phyloP scores from a whole-genome alignment of 345 rosid genomes.

The Gossypium sturtianum region DNA sequence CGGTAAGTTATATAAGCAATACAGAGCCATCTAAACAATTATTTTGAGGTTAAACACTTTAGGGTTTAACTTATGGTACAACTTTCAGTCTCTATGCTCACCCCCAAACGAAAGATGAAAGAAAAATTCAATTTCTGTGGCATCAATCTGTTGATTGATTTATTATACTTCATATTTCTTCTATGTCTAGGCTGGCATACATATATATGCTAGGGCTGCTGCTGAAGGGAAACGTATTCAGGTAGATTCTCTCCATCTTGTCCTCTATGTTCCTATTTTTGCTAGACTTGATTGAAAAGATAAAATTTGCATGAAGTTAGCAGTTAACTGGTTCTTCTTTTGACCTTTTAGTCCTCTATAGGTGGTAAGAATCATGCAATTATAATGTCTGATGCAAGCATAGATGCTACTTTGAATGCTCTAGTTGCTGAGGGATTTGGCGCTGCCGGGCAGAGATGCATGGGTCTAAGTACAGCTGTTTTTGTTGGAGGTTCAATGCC shows the following conservation, averaged over 20 bases:
- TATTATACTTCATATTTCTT: background rate
- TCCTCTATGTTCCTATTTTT: background rate
- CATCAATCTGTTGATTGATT: background rate
- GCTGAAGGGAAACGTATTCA: slow-evolving; percentile 33
- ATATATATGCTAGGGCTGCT: slow-evolving; percentile 30
- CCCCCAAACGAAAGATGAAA: background rate
- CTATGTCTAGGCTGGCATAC: slow-evolving; percentile 17
- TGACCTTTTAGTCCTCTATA: slow-evolving; percentile 34
- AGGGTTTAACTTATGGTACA: background rate
- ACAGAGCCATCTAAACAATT: background rate
- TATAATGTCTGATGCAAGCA: slow-evolving; percentile 64
- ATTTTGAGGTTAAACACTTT: background rate
- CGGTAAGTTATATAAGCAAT: slow-evolving; percentile 22
- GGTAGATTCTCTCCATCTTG: slow-evolving; percentile 9
- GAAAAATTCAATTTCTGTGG: background rate
- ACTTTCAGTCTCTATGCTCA: background rate
- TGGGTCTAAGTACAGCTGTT: slow-evolving; percentile 38
- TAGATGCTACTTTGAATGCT: slow-evolving; percentile 51
- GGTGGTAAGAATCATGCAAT: slow-evolving; percentile 52
- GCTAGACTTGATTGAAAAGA: background rate
- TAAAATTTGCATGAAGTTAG: background rate
- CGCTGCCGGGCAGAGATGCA: slow-evolving; percentile 57
- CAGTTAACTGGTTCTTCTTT: slow-evolving; percentile 19
- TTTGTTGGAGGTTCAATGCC: slow-evolving; percentile 48
- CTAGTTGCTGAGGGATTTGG: slow-evolving; percentile 59